Evolutionary conservation across 164 flowering plant species (phyloP), one percentile per base, ranked within the genome.

Genomic region (Nymphaea colorata): DNA sequence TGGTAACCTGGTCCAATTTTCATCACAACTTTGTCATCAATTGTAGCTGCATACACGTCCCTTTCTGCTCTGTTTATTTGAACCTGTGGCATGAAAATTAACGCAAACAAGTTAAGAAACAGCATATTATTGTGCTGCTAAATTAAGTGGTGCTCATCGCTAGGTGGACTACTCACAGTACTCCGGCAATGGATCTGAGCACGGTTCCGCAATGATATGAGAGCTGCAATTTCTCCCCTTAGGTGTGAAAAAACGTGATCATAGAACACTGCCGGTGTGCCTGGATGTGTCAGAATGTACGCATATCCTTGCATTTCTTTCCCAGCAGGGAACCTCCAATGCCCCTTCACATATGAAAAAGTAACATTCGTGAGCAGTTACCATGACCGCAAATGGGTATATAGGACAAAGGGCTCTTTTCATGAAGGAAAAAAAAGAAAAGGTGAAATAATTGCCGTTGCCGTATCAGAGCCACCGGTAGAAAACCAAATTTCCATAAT

Each of bases 281-380:
- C 99, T 42, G 99, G 98, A 77, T 94, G 99, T 66, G 98, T 94
- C 70, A 94, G 77, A 73, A 88, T 90, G 79, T 94, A 94, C 43
- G 99, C 99, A 82, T 94, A 91, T 44, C 99, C 99, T 75, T 91
- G 99, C 96, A 94, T 91, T 79, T 94, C 98, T 77, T 88, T 94
- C 61, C 90, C 96, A 70, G 87, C 77, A 11, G 99, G 99, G 79
- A 94, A 94, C 81, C 99, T 88, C 99, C 99, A 94, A 76, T 94
- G 99, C 79, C 99, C 99, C 99, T 94, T 72, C 68, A 73, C 47
- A 59, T 63, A 66, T 53, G 36, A 25, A 57, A 74, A 44, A 68
- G 43, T 47, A n/a, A 25, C 10, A 66, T 44, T 25, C 42, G 36
- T 5, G 44, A 44, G 16, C 14, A 47, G 0, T 6, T 47, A 47